Conservation (phyloP, 176 grass and related monocot genomes). For the Aechmea fasciata region DNA sequence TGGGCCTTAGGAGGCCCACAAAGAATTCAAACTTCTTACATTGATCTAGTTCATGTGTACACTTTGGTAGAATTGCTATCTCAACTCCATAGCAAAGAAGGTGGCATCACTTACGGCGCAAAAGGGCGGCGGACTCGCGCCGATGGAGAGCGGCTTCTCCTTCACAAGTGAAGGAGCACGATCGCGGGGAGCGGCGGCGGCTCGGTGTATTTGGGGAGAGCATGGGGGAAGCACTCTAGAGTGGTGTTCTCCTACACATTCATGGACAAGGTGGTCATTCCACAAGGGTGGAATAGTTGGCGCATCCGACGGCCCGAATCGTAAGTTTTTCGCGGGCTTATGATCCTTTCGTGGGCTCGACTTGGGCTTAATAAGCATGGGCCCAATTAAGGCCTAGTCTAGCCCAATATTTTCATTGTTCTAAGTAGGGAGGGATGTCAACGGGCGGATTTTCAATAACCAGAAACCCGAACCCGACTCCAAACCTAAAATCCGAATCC, state of each 20-base stretch:
- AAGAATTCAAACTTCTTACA: not conserved
- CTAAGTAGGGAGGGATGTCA: too few species aligned
- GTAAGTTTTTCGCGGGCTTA: not conserved
- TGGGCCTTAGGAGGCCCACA: not conserved
- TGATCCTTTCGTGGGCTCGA: too few species aligned
- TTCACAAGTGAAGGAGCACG: slow-evolving; percentile 32
- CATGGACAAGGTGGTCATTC: slow-evolving; percentile 57
- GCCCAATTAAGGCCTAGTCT: too few species aligned
- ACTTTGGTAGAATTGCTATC: slow-evolving; percentile 18
- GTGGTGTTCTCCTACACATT: slow-evolving; percentile 36
- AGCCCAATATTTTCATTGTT: too few species aligned
- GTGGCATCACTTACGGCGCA: slow-evolving; percentile 45
- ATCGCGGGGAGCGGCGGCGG: slow-evolving; percentile 21
- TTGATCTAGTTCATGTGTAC: not conserved
- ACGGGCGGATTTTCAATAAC: too few species aligned
- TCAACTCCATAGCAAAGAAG: slow-evolving; percentile 26
- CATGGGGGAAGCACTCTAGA: slow-evolving; percentile 45
- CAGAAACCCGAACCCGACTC: too few species aligned
- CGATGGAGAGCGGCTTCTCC: slow-evolving; percentile 40
- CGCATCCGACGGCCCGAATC: slow-evolving; percentile 26
- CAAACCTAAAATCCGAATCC: too few species aligned
- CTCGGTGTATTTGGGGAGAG: slow-evolving; percentile 33
- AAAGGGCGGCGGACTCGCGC: slow-evolving; percentile 24
- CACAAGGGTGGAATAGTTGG: slow-evolving; percentile 47
- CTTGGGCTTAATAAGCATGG: too few species aligned